phyloP scores from a whole-genome alignment of 2,329 filamentous ascomycete genomes.

The Lasiodiplodia gonubiensis region DNA sequence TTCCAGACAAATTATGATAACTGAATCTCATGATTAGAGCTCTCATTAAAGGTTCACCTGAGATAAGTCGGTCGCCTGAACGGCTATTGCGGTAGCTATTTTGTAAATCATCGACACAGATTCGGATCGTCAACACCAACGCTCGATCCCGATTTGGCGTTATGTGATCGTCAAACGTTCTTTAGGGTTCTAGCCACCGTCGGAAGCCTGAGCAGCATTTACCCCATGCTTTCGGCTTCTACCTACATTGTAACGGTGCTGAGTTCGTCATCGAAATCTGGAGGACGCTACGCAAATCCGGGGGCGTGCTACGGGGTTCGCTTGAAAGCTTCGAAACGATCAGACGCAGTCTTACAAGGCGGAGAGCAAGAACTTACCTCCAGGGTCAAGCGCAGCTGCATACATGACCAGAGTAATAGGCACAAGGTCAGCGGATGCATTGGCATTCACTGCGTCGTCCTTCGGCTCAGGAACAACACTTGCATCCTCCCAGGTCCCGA shows the following conservation, averaged over 20 bases:
- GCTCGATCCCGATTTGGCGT: neutral
- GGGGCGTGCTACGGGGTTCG: neutral
- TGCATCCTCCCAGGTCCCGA: slow-evolving; percentile 47
- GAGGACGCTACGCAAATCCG: neutral
- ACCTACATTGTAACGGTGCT: neutral
- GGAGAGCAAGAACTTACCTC: slow-evolving; percentile 51
- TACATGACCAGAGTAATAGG: slow-evolving; percentile 65
- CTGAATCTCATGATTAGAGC: neutral
- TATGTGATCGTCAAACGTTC: too few relatives aligned
- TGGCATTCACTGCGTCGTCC: slow-evolving; percentile 35
- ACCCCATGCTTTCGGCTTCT: neutral
- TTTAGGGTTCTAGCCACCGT: neutral
- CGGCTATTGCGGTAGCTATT: neutral
- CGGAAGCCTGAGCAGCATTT: neutral
- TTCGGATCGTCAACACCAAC: neutral
- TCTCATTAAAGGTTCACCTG: neutral
- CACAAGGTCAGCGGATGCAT: slow-evolving; percentile 49
- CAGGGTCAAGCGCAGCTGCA: slow-evolving; percentile 60
- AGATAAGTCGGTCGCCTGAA: neutral
- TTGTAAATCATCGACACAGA: neutral
- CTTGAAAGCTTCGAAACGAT: neutral
- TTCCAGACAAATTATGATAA: neutral
- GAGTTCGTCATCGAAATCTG: neutral
- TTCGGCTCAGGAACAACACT: slow-evolving; percentile 29
- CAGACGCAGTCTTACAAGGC: neutral